These are phyloP conservation scores for Phaeophleospora eucalypticola DNA, from an alignment of 2,329 filamentous ascomycete genomes.

Conservation along the genomic window DNA sequence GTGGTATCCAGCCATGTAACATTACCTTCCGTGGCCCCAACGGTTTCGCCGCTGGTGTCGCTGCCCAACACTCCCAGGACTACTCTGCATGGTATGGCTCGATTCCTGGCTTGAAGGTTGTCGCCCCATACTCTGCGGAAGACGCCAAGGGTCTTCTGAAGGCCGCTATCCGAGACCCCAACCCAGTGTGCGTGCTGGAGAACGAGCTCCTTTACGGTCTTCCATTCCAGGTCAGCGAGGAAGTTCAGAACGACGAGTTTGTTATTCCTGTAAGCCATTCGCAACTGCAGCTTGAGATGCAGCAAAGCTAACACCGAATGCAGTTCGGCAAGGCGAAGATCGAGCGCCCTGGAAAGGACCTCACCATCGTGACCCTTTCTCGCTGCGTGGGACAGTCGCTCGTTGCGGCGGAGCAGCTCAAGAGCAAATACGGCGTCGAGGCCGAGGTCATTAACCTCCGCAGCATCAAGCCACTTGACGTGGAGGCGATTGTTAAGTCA, in stretches of 20 bases:
- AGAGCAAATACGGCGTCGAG: conserved; percentile 94
- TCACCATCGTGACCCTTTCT: conserved; percentile 92
- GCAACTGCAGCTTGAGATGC: conserved; percentile 2
- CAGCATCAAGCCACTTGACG: conserved; percentile 92
- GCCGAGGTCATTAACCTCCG: conserved; percentile 97
- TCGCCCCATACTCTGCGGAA: conserved; percentile 92
- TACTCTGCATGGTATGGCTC: conserved; percentile 98
- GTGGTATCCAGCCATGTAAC: conserved; percentile 98
- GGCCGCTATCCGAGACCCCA: conserved; percentile 95
- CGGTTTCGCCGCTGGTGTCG: conserved; percentile 93
- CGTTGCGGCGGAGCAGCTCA: conserved; percentile 80
- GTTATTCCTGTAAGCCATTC: conserved; percentile 64
- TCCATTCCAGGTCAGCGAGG: conserved; percentile 94
- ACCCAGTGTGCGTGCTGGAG: conserved; percentile 74
- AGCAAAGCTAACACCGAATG: conserved; percentile 12
- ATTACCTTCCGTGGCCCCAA: conserved; percentile 99
- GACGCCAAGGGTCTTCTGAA: conserved; percentile 98
- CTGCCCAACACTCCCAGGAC: conserved; percentile 96
- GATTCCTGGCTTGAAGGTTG: conserved; percentile 95
- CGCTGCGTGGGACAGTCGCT: conserved; percentile 93
- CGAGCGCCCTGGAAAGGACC: conserved; percentile 89
- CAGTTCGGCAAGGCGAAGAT: conserved; percentile 97
- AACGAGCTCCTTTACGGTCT: conserved; percentile 78
- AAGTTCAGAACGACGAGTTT: conserved; percentile 92
- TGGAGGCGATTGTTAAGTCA: conserved; percentile 92